phyloP scores from a whole-genome alignment of 768 basidiomycete species.

The Nidula microcarpa region DNA sequence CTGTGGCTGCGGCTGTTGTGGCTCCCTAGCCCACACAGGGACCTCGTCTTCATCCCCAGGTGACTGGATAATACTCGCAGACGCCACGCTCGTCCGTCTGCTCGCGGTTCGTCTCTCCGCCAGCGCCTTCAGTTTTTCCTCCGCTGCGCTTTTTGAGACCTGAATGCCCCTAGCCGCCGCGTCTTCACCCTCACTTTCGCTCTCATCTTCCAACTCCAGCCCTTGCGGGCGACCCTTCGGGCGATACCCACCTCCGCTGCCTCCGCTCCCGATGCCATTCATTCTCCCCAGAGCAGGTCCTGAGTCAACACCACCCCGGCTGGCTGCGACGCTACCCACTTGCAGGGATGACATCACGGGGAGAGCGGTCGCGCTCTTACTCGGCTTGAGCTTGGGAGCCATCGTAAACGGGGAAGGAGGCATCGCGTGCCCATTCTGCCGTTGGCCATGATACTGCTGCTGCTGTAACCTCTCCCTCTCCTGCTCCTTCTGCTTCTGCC shows the following conservation, averaged over 20 bases:
- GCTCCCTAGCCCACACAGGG: conserved; percentile 17
- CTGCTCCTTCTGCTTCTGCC: conserved; percentile 6
- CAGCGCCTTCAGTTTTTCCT: conserved; percentile 60
- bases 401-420: conserved; percentile 2
- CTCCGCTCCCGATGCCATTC: conserved; percentile 1
- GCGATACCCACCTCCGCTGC: conserved; percentile 38
- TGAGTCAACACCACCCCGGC: conserved; percentile 2
- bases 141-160: conserved; percentile 65
- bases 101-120: conserved; percentile 39
- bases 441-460: conserved; percentile 5
- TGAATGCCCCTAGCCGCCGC: conserved; percentile 32
- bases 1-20: conserved; percentile 4
- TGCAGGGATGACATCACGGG: conserved; percentile 45
- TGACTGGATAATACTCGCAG: not conserved
- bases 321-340: conserved; percentile 20
- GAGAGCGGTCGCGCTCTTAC: conserved; percentile 56
- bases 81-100: not conserved
- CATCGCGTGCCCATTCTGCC: not conserved
- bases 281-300: conserved; percentile 4
- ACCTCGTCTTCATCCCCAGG: conserved; percentile 16
- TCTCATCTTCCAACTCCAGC: conserved; percentile 67
- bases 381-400: conserved; percentile 36
- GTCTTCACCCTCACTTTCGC: conserved; percentile 42
- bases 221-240: conserved; percentile 65
- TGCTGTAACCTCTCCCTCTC: conserved; percentile 3